Evolutionary conservation across 2,329 filamentous ascomycete species (phyloP), one percentile per base, ranked within the genome.

Genomic region (Epichloe amarillans): DNA sequence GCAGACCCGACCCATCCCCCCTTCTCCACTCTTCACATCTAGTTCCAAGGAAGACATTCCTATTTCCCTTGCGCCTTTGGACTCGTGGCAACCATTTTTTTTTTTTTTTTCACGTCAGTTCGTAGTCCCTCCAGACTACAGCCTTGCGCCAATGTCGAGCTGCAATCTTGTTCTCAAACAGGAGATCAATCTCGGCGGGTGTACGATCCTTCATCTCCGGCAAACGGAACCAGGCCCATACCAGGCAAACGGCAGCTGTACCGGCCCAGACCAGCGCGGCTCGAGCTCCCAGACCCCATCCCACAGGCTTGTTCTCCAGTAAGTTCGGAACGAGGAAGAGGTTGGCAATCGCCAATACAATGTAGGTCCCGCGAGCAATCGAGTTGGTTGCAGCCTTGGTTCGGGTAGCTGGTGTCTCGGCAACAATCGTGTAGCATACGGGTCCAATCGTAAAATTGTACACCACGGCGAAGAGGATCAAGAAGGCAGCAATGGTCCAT

Each of bases 361-460:
- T 51, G 42, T 57, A 56, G 14, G 53, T 44, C 3, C 44, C 45
- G 10, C 57, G 53, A 11, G 56, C 54, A 12, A 62, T 51, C 1
- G 55, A 49, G 50, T 57, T 56, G 14, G 58, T 61, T 40, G 56
- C 54, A 21, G 52, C 46, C 44, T 56, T 61, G 26, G 58, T 54
- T 33, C 59, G 55, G 5, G 57, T 55, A 6, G 59, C 52, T 7
- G 60, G 55, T 3, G 62, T 35, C 66, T 75, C 54, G 57, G 72
- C 73, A 57, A 74, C 73, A 54, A 62, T 57, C 30, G 77, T 54
- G 43, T 77, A 58, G 42, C 55, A 55, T 6, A 63, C 48, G 2
- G 61, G 61, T 0, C 70, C 72, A 12, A 73, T 61, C 0, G 69
- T 72, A 17, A 70, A 57, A 55, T 73, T 67, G 58, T 72, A 75